Percentiles rank a stretch among this genome's conserved stretches.
phyloP scores from a whole-genome alignment of 495 filamentous ascomycete genomes.

The Corynascus novoguineensis region DNA sequence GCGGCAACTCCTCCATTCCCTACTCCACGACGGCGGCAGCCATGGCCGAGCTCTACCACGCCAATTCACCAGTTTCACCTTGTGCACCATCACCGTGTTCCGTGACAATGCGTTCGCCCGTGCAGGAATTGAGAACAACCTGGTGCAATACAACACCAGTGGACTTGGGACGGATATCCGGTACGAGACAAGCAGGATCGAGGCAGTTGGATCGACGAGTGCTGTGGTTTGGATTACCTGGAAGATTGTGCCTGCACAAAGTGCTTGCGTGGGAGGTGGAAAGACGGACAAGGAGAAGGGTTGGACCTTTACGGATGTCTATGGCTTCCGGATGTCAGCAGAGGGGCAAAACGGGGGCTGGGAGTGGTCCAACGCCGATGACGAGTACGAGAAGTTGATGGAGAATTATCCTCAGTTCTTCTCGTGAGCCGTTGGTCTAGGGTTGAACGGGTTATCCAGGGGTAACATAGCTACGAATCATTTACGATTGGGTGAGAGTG shows the following conservation, averaged over 20 bases:
- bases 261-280: not conserved
- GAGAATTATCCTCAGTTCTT: not conserved
- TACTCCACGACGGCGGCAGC: not conserved
- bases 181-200: not conserved
- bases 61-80: not conserved
- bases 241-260: not conserved
- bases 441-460: too few species aligned
- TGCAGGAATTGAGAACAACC: not conserved
- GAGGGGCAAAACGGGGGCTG: not conserved
- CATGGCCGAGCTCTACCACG: not conserved
- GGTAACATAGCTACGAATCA: too few species aligned
- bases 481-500: too few species aligned
- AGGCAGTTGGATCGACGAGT: not conserved
- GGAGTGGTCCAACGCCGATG: not conserved
- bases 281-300: not conserved
- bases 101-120: not conserved
- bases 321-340: not conserved
- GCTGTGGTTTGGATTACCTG: not conserved
- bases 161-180: not conserved
- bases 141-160: not conserved
- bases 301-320: not conserved
- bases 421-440: too few species aligned
- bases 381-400: not conserved
- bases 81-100: not conserved
- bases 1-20: not conserved